Base-by-base conservation (phyloP, 1,284 basidiomycete genomes). In the Ceratorhiza oryzae-sativae region DNA sequence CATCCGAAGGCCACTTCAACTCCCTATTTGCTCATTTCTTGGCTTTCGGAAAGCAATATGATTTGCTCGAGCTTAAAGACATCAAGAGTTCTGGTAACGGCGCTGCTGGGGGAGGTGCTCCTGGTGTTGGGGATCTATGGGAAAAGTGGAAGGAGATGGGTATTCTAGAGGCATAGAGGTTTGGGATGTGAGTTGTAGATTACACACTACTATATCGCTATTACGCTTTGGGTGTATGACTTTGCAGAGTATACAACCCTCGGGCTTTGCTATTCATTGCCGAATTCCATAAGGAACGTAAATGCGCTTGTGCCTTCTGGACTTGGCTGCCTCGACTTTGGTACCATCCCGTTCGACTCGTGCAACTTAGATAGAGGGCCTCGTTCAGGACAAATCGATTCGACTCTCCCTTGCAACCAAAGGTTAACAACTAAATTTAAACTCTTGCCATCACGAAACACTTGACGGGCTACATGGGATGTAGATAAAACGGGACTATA, bases 141-240 rank as follows among this genome's bases (percentile, higher is more conserved):
- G 95, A 97, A 78, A 89, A 87, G 76, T 98, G 95, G 95, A 90
- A 86, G 78, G 93, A 95, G 76, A 87, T 90, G 86, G 89, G 87
- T 49, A 88, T 91, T 71, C 78, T 92, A 72, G 89, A 90, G 42
- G 56, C 41, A 27, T 74, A 67, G 48, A 13, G 25, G 59, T 42
- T 61, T 61, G 42, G 59, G 41, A 30, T 42, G 59, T 71, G 68
- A 60, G 68, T 71, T 42, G 42, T 25, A 58, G n/a, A 56, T 42
- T 48, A 23, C 55, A 42, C 20, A n/a, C 23, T 25, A 39, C 30
- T 49, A 32, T 30, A 45, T 3, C 20, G 53, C 53, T 56, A 56
- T 56, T 39, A 39, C 39, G 56, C 46, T 49, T n/a, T 60, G 68
- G 45, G 45, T 60, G 56, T 60, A 71, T 71, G 25, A 39, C 30